Evolutionary conservation across 805 yeast genomes (phyloP).

Genomic region (Debaryomyces hansenii): DNA sequence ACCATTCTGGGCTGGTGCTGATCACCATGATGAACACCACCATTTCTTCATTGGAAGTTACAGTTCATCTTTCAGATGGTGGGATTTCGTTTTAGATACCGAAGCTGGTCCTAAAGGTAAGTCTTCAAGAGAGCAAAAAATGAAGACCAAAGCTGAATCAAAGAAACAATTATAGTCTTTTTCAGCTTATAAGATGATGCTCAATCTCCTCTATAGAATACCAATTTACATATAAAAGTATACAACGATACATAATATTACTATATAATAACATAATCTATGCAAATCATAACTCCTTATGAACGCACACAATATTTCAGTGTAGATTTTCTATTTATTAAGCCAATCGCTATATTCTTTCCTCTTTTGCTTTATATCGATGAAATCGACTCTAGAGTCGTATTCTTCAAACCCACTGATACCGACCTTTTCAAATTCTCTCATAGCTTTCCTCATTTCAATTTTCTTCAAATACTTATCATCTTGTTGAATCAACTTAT

Average conservation of each 20-base stretch:
- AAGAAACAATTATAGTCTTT: background rate
- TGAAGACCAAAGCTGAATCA: constrained; percentile 40
- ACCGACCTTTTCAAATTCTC: constrained; percentile 48
- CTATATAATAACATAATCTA: too few species aligned
- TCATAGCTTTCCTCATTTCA: constrained; percentile 45
- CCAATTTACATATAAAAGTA: background rate
- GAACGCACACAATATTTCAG: too few species aligned
- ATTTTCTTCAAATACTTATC: constrained; percentile 46
- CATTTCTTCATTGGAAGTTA: constrained; percentile 61
- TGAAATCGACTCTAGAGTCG: constrained; percentile 51
- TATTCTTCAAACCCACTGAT: constrained; percentile 45
- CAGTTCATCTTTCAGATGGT: constrained; percentile 59
- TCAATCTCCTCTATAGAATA: too few species aligned
- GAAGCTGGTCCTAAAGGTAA: constrained; percentile 59
- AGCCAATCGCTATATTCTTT: constrained; percentile 41
- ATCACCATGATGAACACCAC: constrained; percentile 61
- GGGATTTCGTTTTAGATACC: constrained; percentile 52
- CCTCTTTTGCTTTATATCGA: constrained; percentile 49
- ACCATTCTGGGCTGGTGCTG: constrained; percentile 70
- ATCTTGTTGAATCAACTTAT: constrained; percentile 26
- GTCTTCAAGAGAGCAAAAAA: constrained; percentile 44
- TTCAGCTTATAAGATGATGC: background rate
- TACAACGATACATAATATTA: background rate
- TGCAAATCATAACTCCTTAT: too few species aligned
- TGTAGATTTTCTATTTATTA: constrained; percentile 2